Evolutionary conservation across 192 early-diverging fungal species (phyloP), one percentile per base, ranked within the genome.

Genomic region (Backusella macrospora): DNA sequence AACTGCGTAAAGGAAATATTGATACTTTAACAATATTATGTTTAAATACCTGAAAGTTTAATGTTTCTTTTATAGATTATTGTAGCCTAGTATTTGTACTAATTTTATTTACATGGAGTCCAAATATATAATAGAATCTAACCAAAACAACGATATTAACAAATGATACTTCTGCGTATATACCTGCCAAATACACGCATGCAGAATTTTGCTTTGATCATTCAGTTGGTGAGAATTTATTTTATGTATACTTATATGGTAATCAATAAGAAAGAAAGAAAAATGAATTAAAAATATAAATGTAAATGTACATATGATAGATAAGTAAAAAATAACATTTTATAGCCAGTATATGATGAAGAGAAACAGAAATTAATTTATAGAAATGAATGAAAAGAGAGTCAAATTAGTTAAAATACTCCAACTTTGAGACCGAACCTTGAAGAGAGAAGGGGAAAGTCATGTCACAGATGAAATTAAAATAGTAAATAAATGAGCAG

Each of bases 401-500:
- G 29, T 2, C 29, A 34, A 34, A 34, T 1, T 34, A 34, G 29
- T 34, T 34, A 34, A 34, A 34, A 34, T 34, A 34, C 29, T 34
- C 29, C 29, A 34, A 34, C 29, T 34, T 34, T 34, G 29, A 34
- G 29, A 34, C 29, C 29, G 29, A 34, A 34, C 29, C 29, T 34
- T 55, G 52, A 59, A 59, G 18, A 52, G 18, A n/a, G 29, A 34
- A 34, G 29, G 29, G 29, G 18, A 52, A 55, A 55, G 23, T 9
- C 52, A 55, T 59, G 21, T 59, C 52, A 59, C 52, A 12, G 52
- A 26, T 23, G 52, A 10, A 59, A 59, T 59, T 59, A 26, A 59
- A 59, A 59, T 59, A 10, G 21, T 29, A 59, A 59, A 59, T 23
- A 59, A 59, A 59, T 26, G 21, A 26, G 52, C 26, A 59, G 52